Evolutionary conservation across 2,329 filamentous ascomycete species (phyloP).

Genomic region (Ceratocystis papillata): DNA sequence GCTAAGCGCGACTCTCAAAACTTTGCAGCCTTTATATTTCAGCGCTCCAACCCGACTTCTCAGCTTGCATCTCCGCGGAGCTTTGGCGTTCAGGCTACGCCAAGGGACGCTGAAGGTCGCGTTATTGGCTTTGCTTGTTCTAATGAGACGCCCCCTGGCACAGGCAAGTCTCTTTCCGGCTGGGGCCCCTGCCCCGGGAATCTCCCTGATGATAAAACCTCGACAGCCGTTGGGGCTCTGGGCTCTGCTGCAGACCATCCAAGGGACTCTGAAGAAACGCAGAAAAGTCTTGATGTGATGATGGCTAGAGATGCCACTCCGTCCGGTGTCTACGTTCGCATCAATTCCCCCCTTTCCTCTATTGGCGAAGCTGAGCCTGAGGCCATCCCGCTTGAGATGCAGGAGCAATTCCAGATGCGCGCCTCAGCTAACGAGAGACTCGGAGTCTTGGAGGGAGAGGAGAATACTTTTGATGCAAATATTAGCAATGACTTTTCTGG

Average conservation of each 20-base stretch:
- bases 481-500: conserved; percentile 39
- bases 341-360: conserved; percentile 30
- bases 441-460: conserved; percentile 38
- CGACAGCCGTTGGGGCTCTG: not conserved
- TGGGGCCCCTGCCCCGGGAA: conserved; percentile 24
- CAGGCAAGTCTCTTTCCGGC: not conserved
- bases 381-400: conserved; percentile 24
- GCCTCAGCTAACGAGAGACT: conserved; percentile 19
- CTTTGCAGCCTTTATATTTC: conserved; percentile 50
- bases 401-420: conserved; percentile 22
- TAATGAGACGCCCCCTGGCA: conserved; percentile 34
- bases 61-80: conserved; percentile 41
- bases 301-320: not conserved
- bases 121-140: conserved; percentile 48
- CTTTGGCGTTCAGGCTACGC: conserved; percentile 40
- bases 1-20: conserved; percentile 35
- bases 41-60: conserved; percentile 44
- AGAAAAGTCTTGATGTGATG: not conserved
- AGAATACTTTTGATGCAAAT: conserved; percentile 56
- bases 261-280: not conserved
- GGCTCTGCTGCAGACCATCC: not conserved
- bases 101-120: conserved; percentile 45
- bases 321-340: conserved; percentile 22
- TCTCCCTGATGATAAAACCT: not conserved
- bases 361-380: conserved; percentile 37